Evolutionary conservation across 768 basidiomycete genomes (phyloP), one percentile per base, ranked within the genome.

Genomic region (Lentinula raphanica): DNA sequence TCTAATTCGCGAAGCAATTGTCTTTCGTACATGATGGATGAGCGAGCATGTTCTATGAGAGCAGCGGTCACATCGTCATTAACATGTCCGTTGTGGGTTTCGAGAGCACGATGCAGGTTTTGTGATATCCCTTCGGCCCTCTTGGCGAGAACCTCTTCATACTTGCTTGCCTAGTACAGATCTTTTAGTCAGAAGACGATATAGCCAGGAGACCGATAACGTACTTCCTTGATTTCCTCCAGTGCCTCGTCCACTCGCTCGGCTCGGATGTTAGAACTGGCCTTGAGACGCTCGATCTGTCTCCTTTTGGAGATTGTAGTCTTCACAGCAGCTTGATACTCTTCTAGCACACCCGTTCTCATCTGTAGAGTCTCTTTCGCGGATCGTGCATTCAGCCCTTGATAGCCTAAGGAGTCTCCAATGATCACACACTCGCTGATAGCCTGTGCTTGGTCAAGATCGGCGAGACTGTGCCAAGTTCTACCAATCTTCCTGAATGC

Each of bases 391-490:
- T 99, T 98, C 74, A 95, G 79, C 19, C 94, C 92, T 71, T 98
- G 95, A 71, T 99, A 99, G 1, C 94, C 94, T 54, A 98, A 76
- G 0, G 93, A 88, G 71, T 99, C 97, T n/a, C 94, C 95, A 27
- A 99, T 73, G 42, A 98, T 88, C 28, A 98, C 92, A 64, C 92
- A 93, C 79, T 98, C 96, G 64, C 90, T 94, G 60, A 94, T 90
- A 31, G 92, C 86, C 71, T 97, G 92, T 3, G 93, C 90, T 61
- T 91, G 88, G 63, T 93, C 88, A 58, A 97, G 81, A 67, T 95
- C 94, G 2, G 92, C 86, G 15, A 95, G 72, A 68, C 83, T 89
- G 67, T 98, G 94, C 82, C 88, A 92, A 6, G 85, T 80, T 58
- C 95, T 79, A 7, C 95, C 95, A 44, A 95, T 72, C 72, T 95